Percentiles rank a stretch among this genome's conserved stretches.
These are phyloP conservation scores for Antrodiella citrinella DNA, from an alignment of 768 basidiomycete genomes.

Conservation along the genomic window DNA sequence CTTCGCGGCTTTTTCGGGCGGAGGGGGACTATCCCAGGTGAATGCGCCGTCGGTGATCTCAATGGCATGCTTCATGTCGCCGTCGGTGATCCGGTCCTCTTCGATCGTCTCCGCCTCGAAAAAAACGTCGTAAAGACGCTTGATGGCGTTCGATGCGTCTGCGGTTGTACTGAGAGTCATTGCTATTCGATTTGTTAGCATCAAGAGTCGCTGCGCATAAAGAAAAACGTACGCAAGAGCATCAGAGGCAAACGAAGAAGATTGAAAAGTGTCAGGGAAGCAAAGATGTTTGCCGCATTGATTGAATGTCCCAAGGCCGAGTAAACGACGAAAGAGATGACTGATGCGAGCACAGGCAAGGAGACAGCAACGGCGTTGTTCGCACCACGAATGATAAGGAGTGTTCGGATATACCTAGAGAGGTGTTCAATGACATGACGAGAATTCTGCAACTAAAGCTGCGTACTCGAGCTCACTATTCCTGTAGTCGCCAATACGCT, in stretches of 20 bases:
- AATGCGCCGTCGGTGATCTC: slow-evolving; percentile 46
- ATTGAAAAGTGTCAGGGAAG: slow-evolving; percentile 81
- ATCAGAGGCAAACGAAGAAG: slow-evolving; percentile 76
- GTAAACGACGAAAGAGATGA: slow-evolving; percentile 72
- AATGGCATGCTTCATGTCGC: slow-evolving; percentile 52
- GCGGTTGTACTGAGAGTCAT: slow-evolving; percentile 69
- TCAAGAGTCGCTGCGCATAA: too few relatives aligned
- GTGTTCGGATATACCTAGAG: slow-evolving; percentile 50
- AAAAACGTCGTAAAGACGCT: slow-evolving; percentile 67
- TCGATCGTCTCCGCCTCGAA: slow-evolving; percentile 77
- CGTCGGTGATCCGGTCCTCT: slow-evolving; percentile 49
- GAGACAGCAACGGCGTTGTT: slow-evolving; percentile 64
- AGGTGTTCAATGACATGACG: slow-evolving; percentile 6
- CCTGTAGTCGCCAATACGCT: slow-evolving; percentile 63
- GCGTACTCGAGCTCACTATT: slow-evolving; percentile 61
- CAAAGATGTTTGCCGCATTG: slow-evolving; percentile 67
- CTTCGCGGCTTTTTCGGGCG: slow-evolving; percentile 33
- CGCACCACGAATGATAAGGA: slow-evolving; percentile 58
- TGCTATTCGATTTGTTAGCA: slow-evolving; percentile 32
- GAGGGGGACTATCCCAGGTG: slow-evolving; percentile 52
- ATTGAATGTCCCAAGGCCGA: slow-evolving; percentile 61
- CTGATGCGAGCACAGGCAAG: slow-evolving; percentile 72
- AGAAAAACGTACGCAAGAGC: slow-evolving; percentile 40
- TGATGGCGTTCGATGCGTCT: slow-evolving; percentile 76
- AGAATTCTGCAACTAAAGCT: neutral